These are phyloP conservation scores for Ophiostoma tasmaniense DNA, from an alignment of 2,329 filamentous ascomycete genomes.

Conservation along the genomic window DNA sequence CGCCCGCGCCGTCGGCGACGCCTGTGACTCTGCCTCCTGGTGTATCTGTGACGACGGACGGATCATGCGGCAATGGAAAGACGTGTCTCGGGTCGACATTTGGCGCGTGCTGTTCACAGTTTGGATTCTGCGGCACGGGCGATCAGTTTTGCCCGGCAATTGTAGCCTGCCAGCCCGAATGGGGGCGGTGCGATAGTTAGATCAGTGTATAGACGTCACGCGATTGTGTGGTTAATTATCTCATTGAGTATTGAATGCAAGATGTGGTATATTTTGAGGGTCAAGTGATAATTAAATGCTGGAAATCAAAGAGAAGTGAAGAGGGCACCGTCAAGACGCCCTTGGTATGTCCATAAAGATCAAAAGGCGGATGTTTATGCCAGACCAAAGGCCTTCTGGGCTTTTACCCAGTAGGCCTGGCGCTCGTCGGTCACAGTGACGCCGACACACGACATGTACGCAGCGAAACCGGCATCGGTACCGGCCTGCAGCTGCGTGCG, in stretches of 20 bases:
- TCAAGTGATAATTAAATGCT: background rate
- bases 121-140: background rate
- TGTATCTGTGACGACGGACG: too few relatives aligned
- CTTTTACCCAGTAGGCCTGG: constrained; percentile 34
- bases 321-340: background rate
- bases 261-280: background rate
- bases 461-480: constrained; percentile 34
- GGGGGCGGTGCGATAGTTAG: background rate
- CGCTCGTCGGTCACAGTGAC: constrained; percentile 26
- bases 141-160: background rate
- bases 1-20: too few relatives aligned
- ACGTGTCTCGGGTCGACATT: too few relatives aligned
- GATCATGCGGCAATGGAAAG: too few relatives aligned
- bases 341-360: background rate
- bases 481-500: constrained; percentile 29
- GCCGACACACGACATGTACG: constrained; percentile 43
- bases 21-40: too few relatives aligned
- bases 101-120: background rate
- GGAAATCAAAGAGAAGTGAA: background rate
- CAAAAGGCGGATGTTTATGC: background rate
- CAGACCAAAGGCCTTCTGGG: constrained; percentile 39
- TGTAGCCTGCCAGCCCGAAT: background rate
- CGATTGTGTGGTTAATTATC: background rate
- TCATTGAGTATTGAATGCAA: background rate
- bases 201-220: background rate